Evolutionary conservation across 805 yeast species (phyloP).

Genomic region (Candida vartiovaarae): DNA sequence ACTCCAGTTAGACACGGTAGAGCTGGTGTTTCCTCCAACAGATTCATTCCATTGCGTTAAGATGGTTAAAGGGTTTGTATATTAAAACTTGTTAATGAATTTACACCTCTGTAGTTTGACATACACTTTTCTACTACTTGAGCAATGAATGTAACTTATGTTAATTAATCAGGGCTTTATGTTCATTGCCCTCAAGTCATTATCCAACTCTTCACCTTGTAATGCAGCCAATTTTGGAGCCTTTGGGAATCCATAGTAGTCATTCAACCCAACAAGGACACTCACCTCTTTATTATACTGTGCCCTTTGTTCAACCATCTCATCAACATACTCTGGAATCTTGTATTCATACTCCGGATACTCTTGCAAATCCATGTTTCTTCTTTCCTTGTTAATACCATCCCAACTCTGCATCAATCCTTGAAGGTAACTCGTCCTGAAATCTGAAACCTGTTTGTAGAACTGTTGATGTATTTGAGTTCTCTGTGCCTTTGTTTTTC

Average conservation of each 20-base stretch:
- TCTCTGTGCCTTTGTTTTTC: conserved; percentile 73
- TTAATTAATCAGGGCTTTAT: background rate
- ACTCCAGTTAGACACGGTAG: conserved; percentile 99
- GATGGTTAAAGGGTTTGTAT: conserved; percentile 9
- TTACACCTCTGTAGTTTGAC: background rate
- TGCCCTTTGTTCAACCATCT: conserved; percentile 60
- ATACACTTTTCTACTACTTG: background rate
- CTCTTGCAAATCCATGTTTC: conserved; percentile 60
- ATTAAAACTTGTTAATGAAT: conserved; percentile 16
- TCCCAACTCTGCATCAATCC: conserved; percentile 86
- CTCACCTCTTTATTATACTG: conserved; percentile 64
- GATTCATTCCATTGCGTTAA: conserved; percentile 70
- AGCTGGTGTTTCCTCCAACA: conserved; percentile 70
- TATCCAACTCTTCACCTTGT: conserved; percentile 61
- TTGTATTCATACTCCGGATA: conserved; percentile 38
- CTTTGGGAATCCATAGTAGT: conserved; percentile 72
- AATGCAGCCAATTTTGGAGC: conserved; percentile 67
- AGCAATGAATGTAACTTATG: no score
- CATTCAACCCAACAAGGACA: conserved; percentile 56
- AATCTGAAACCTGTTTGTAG: conserved; percentile 58
- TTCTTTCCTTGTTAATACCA: conserved; percentile 80
- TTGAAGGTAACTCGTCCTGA: conserved; percentile 55
- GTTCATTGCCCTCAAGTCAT: conserved; percentile 60
- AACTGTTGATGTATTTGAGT: conserved; percentile 81
- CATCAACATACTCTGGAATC: conserved; percentile 34